Percentiles rank a stretch among this genome's conserved stretches.
phyloP scores from a whole-genome alignment of 1,284 basidiomycete genomes.

The Rhizoctonia solani region DNA sequence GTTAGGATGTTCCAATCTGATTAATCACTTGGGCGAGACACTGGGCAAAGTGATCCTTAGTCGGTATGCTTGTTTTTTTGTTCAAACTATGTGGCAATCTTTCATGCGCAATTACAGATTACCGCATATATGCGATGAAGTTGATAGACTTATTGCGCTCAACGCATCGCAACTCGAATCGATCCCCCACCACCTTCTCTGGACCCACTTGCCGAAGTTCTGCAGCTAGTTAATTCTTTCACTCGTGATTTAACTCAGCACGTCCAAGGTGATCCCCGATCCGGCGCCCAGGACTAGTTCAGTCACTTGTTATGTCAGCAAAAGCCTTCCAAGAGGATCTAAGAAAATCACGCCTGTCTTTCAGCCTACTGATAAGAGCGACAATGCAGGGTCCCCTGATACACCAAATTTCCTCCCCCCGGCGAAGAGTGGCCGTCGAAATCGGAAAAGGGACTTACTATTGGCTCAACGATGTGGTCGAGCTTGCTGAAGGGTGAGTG shows the following conservation, averaged over 20 bases:
- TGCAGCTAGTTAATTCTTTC: constrained; percentile 18
- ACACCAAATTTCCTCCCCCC: constrained; percentile 3
- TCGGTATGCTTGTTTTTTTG: neutral
- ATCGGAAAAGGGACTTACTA: constrained; percentile 20
- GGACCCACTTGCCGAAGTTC: constrained; percentile 28
- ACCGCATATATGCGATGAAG: constrained; percentile 31
- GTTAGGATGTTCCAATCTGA: constrained; percentile 18
- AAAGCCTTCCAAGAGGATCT: constrained; percentile 25
- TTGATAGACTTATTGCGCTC: constrained; percentile 19
- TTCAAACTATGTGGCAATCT: neutral
- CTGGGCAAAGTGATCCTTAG: constrained; percentile 30
- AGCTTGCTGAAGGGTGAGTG: constrained; percentile 29
- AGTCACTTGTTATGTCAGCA: constrained; percentile 13
- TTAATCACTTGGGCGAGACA: constrained; percentile 18
- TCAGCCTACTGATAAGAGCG: neutral
- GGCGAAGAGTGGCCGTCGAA: constrained; percentile 19
- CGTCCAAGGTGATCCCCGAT: constrained; percentile 12
- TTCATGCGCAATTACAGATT: neutral
- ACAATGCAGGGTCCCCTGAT: neutral
- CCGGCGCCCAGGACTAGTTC: constrained; percentile 16
- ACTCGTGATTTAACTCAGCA: constrained; percentile 20
- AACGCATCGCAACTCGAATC: constrained; percentile 1
- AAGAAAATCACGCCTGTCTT: constrained; percentile 25
- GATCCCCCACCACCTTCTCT: constrained; percentile 6
- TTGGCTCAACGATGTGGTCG: constrained; percentile 22